A percentile compares a stretch with the other conserved stretches of the same genome.
phyloP scores from a whole-genome alignment of 192 early-diverging fungal species.

The Gonapodya sp. region DNA sequence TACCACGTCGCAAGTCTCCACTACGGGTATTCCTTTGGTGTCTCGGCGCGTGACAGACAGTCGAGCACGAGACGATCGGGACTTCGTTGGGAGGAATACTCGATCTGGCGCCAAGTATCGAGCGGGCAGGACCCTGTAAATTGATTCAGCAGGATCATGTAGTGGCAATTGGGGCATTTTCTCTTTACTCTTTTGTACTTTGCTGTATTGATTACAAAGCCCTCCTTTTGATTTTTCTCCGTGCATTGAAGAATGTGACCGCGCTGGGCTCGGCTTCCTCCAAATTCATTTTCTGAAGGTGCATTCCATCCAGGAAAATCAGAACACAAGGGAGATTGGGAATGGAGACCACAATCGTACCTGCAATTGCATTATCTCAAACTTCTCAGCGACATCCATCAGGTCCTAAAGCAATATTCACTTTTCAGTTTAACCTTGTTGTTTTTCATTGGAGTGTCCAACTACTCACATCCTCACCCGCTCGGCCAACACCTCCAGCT shows the following conservation, averaged over 20 bases:
- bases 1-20: too few species aligned
- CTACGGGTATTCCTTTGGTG: too few species aligned
- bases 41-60: too few species aligned
- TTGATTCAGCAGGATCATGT: too few species aligned
- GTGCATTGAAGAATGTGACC: not conserved
- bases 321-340: not conserved
- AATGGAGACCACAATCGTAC: not conserved
- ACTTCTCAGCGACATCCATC: slow-evolving; percentile 53
- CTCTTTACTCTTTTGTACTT: too few species aligned
- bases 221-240: not conserved
- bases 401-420: slow-evolving; percentile 25
- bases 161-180: too few species aligned
- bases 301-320: too few species aligned
- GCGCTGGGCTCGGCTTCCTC: not conserved
- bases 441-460: too few species aligned
- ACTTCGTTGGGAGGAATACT: not conserved
- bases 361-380: slow-evolving; percentile 46
- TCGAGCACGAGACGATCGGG: too few species aligned
- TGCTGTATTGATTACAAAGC: not conserved
- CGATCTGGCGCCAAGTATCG: not conserved
- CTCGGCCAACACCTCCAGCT: slow-evolving; percentile 10
- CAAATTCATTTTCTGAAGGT: not conserved
- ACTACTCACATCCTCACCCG: slow-evolving; percentile 5
- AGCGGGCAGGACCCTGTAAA: not conserved
- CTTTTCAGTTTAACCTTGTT: not conserved